Evolutionary conservation across 176 grass and related monocot genomes (phyloP).

Genomic region (Oryza brachyantha): DNA sequence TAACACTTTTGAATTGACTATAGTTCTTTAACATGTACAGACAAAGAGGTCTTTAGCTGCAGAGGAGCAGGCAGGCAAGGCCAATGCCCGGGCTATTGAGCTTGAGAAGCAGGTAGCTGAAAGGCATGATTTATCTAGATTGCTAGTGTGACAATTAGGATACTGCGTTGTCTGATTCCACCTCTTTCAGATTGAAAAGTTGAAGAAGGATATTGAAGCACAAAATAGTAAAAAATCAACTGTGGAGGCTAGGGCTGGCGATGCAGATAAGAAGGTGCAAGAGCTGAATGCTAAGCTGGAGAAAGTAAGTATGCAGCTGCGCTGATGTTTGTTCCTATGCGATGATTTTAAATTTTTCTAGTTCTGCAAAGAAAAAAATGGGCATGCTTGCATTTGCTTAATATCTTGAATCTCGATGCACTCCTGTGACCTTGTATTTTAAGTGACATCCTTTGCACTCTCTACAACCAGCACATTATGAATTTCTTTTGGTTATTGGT

Average conservation of each 20-base stretch:
- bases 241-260: conserved; percentile 46
- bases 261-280: conserved; percentile 59
- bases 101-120: conserved; percentile 74
- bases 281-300: conserved; percentile 65
- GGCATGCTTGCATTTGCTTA: background rate
- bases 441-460: background rate
- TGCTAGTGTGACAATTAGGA: background rate
- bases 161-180: conserved; percentile 11
- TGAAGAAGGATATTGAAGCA: conserved; percentile 55
- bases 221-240: conserved; percentile 48
- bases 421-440: background rate
- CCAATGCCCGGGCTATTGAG: conserved; percentile 35
- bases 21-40: conserved; percentile 33
- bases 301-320: conserved; percentile 49
- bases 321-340: background rate
- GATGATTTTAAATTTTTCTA: conserved; percentile 12
- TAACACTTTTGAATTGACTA: background rate
- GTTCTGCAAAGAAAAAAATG: background rate
- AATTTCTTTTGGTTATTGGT: conserved; percentile 22
- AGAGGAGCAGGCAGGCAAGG: conserved; percentile 54
- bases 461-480: background rate
- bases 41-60: conserved; percentile 45
- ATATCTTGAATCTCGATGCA: background rate
- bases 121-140: background rate
- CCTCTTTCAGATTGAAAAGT: conserved; percentile 50